Conservation (phyloP, 345 rosid genomes). For the Viola odorata region DNA sequence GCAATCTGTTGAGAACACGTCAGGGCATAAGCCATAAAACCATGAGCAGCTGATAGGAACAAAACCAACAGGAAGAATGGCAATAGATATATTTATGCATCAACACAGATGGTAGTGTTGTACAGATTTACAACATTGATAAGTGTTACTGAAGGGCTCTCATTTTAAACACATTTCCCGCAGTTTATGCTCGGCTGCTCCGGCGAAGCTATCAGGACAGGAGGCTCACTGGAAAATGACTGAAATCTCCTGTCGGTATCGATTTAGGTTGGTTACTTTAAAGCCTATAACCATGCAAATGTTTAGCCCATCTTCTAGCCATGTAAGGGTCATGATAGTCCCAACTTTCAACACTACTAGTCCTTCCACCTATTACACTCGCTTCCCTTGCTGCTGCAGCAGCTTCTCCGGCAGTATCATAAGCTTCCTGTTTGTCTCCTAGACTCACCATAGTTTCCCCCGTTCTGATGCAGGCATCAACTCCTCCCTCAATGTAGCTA, state of each 20-base stretch:
- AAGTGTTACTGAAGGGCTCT: neutral
- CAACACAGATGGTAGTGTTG: too few relatives aligned
- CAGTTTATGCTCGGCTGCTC: conserved; percentile 5
- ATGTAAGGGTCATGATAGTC: conserved; percentile 68
- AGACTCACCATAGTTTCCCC: conserved; percentile 56
- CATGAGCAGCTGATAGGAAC: too few relatives aligned
- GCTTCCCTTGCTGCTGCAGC: conserved; percentile 26
- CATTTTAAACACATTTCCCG: neutral
- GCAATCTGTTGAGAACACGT: too few relatives aligned
- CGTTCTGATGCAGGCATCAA: conserved; percentile 41
- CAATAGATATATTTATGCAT: too few relatives aligned
- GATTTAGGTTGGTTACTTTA: conserved; percentile 22
- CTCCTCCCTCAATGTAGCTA: conserved; percentile 67
- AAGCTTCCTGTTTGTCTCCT: conserved; percentile 35
- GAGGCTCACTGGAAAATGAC: conserved; percentile 5
- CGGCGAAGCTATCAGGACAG: conserved; percentile 3
- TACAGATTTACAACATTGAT: neutral
- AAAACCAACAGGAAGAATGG: too few relatives aligned
- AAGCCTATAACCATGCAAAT: conserved; percentile 64
- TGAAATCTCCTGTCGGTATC: conserved; percentile 10
- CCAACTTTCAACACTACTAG: conserved; percentile 55
- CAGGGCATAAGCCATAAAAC: too few relatives aligned
- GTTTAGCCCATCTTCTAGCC: conserved; percentile 89
- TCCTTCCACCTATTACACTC: conserved; percentile 39
- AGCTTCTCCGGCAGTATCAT: conserved; percentile 19